Evolutionary conservation across 2,329 filamentous ascomycete genomes (phyloP), one percentile per base, ranked within the genome.

Genomic region (Alternaria solani): DNA sequence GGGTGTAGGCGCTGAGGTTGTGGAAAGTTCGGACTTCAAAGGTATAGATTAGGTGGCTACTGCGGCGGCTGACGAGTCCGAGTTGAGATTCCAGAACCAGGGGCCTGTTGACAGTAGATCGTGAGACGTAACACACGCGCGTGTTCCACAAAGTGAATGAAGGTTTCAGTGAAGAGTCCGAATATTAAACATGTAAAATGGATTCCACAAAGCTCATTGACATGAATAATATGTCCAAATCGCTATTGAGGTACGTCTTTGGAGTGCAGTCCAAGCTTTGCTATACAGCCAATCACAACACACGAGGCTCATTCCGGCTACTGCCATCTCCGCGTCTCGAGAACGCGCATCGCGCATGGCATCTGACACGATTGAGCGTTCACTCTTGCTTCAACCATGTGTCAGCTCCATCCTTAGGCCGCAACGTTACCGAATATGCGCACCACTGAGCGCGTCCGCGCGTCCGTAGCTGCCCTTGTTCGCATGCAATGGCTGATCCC

Each of bases 21-120:
- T 28, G 56, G 41, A 51, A 57, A 63, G 53, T 38, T 59, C 59
- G 59, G 65, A 59, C 61, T 60, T 57, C 43, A 61, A 61, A 53
- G 59, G 12, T 65, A 41, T 23, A 34, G 25, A 56, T 63, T 71
- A 72, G 66, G 70, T 72, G 69, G 71, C 73, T 63, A 51, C 52
- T 62, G 62, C 69, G 66, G 59, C 65, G 59, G 72, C 72, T 74
- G 63, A 74, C 71, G 65, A 70, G 68, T 62, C 64, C 59, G 56
- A 39, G 62, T 61, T 59, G 57, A 60, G 65, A 48, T 67, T 67
- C 51, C 56, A 56, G 38, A 46, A 48, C 20, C 57, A 60, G 52
- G 55, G 41, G 51, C 23, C 11, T 54, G 23, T 53, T 16, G 28
- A 42, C 34, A 28, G 42, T 34, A 39, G 30, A 57, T 25, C 44